phyloP scores from a whole-genome alignment of 2,329 filamentous ascomycete species.

The Xylaria arbuscula region DNA sequence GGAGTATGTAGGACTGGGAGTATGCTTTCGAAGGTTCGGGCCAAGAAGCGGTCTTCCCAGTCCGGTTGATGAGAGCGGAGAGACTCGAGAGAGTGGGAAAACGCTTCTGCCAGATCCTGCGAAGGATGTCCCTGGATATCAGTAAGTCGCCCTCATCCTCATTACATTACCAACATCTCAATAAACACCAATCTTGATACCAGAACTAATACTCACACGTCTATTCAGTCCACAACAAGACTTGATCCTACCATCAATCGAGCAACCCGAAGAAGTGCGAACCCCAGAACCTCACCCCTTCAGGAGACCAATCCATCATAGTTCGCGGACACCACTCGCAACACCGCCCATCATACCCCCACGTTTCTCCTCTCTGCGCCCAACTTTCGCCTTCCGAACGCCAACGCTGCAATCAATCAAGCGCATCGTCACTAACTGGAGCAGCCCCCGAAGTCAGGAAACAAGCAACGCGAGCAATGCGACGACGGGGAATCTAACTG shows the following conservation, averaged over 20 bases:
- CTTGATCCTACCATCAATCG: conserved; percentile 16
- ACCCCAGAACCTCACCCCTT: neutral
- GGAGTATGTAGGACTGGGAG: conserved; percentile 31
- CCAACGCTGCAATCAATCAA: conserved; percentile 34
- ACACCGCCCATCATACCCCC: conserved; percentile 40
- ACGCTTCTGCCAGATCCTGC: conserved; percentile 7
- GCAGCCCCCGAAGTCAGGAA: neutral
- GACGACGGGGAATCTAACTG: conserved; percentile 11
- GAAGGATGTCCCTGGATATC: neutral
- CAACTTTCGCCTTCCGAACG: conserved; percentile 24
- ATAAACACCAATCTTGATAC: neutral
- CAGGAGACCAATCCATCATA: neutral
- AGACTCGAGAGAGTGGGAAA: conserved; percentile 14
- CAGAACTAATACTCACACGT: conserved; percentile 13
- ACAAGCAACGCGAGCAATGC: conserved; percentile 25
- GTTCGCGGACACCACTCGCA: neutral
- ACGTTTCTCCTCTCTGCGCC: conserved; percentile 40
- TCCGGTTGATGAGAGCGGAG: conserved; percentile 13
- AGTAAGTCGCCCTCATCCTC: conserved; percentile 15
- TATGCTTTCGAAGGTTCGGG: conserved; percentile 20
- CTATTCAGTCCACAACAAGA: neutral
- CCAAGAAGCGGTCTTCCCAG: neutral
- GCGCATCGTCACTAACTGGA: conserved; percentile 21
- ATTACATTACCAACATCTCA: neutral
- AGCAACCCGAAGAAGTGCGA: conserved; percentile 6